Percentiles rank a stretch among this genome's conserved stretches.
Conservation (phyloP, 2,329 filamentous ascomycete species). For the Trichoderma brevicompactum region DNA sequence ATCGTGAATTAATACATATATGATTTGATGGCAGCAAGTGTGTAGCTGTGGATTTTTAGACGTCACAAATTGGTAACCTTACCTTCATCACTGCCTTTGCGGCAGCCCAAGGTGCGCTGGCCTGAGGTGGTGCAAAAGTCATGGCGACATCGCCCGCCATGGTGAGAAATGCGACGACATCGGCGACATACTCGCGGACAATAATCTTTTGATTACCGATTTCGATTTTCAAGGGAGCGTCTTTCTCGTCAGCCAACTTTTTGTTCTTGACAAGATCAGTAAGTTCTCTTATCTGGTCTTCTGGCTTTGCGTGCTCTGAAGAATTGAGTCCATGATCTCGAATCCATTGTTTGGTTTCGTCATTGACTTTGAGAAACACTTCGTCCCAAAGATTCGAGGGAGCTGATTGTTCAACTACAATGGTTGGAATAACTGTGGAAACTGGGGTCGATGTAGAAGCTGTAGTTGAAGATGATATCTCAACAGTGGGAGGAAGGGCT, state of each 20-base stretch:
- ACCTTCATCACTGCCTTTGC: conserved; percentile 19
- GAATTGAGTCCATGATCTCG: background rate
- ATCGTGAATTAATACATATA: background rate
- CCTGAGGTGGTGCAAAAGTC: conserved; percentile 10
- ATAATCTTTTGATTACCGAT: conserved; percentile 5
- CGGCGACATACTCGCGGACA: conserved; percentile 9
- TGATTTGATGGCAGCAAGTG: background rate
- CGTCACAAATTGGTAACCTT: background rate
- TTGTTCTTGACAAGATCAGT: conserved; percentile 1
- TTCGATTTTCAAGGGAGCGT: background rate
- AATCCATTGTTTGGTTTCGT: conserved; percentile 22
- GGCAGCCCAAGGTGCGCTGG: conserved; percentile 23
- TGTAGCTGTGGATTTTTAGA: background rate
- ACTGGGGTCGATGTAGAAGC: background rate
- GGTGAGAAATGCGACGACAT: conserved; percentile 16
- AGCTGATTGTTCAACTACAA: background rate
- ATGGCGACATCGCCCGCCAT: conserved; percentile 17
- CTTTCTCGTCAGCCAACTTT: background rate
- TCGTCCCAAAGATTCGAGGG: background rate
- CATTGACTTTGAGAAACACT: background rate
- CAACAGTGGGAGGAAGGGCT: background rate
- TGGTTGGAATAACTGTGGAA: background rate
- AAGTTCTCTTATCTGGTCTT: background rate
- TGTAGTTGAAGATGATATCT: background rate
- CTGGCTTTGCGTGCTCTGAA: background rate